These are phyloP conservation scores for Leccinellum luteum DNA, from an alignment of 768 basidiomycete genomes.

Conservation along the genomic window DNA sequence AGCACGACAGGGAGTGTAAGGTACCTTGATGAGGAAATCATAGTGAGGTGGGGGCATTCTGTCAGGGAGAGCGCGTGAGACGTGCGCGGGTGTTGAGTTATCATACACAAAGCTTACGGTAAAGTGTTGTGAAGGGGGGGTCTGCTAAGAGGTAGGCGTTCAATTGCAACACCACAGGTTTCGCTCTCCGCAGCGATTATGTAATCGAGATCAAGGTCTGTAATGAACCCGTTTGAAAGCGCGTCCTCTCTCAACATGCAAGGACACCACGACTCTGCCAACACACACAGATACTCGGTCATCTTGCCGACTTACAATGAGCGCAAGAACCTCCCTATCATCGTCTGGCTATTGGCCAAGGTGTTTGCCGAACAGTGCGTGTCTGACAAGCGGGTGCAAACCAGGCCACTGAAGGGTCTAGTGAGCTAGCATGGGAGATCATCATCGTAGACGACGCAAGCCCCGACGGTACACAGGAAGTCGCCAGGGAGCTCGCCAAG, in stretches of 20 bases:
- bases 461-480: constrained; percentile 90
- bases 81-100: not conserved
- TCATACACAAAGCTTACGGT: not conserved
- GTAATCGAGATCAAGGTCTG: too few species aligned
- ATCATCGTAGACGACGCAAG: constrained; percentile 91
- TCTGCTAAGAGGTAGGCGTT: too few species aligned
- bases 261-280: constrained; percentile 38
- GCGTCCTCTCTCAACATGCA: constrained; percentile 59
- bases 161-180: too few species aligned
- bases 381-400: not conserved
- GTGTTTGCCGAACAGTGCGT: constrained; percentile 76
- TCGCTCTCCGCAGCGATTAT: too few species aligned
- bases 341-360: constrained; percentile 80
- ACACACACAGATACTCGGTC: constrained; percentile 83
- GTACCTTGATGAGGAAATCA: constrained; percentile 93
- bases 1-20: not conserved
- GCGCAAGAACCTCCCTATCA: constrained; percentile 86
- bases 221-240: constrained; percentile 69
- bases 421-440: constrained; percentile 80
- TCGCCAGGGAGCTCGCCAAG: constrained; percentile 73
- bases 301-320: constrained; percentile 95
- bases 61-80: not conserved
- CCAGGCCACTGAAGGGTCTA: constrained; percentile 28
- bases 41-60: constrained; percentile 90
- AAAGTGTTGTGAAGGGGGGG: too few species aligned